These are phyloP conservation scores for Petunia hybrid DNA, from an alignment of 305 asterid species.

Conservation along the genomic window DNA sequence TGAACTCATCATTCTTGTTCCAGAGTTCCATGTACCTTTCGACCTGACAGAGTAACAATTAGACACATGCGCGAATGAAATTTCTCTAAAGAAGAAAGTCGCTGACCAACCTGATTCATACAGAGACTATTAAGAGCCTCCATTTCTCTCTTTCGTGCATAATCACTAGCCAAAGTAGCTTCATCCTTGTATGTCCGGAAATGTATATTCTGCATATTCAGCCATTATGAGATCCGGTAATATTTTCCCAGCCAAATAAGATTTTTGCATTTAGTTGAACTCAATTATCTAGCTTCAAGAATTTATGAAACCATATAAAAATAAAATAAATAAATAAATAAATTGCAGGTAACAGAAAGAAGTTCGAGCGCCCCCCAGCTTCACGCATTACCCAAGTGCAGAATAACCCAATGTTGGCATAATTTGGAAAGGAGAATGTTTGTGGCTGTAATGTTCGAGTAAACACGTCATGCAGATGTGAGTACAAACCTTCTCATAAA, in stretches of 20 bases:
- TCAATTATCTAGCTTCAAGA: not conserved
- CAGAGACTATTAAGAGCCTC: slow-evolving; percentile 66
- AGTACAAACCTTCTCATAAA: slow-evolving; percentile 68
- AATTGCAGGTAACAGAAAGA: slow-evolving; percentile 11
- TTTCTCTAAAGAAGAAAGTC: slow-evolving; percentile 25
- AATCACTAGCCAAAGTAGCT: slow-evolving; percentile 60
- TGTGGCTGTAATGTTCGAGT: not conserved
- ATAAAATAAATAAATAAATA: not conserved
- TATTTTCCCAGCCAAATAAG: slow-evolving; percentile 3
- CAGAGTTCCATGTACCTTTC: slow-evolving; percentile 70
- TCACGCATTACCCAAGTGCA: slow-evolving; percentile 10
- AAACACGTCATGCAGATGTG: not conserved
- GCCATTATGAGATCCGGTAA: slow-evolving; percentile 28
- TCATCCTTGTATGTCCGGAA: slow-evolving; percentile 73
- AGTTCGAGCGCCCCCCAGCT: not conserved
- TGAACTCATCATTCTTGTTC: slow-evolving; percentile 71
- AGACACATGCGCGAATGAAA: not conserved
- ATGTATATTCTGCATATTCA: slow-evolving; percentile 66
- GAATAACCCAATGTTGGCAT: not conserved
- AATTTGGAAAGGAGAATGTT: slow-evolving; percentile 1
- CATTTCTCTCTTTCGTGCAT: slow-evolving; percentile 60
- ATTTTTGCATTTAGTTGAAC: not conserved
- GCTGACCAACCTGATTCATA: slow-evolving; percentile 59
- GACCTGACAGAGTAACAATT: slow-evolving; percentile 52
- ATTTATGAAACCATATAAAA: slow-evolving; percentile 15